Evolutionary conservation across 345 rosid genomes (phyloP), one percentile per base, ranked within the genome.

Genomic region (Hypericum androsaemum): DNA sequence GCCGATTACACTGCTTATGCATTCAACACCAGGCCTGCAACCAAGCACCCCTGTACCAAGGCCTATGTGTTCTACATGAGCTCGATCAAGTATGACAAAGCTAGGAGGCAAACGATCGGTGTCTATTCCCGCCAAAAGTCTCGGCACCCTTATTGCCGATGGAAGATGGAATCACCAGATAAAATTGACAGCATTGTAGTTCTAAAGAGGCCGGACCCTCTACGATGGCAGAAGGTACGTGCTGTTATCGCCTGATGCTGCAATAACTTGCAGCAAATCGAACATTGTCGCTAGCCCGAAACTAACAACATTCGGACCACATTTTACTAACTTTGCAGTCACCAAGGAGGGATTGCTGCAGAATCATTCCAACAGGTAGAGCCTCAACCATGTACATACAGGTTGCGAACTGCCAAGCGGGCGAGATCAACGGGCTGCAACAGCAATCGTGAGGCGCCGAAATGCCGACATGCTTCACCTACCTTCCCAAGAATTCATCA

Each of bases 261-360:
- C n/a, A n/a, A n/a, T n/a, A n/a, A n/a, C n/a, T n/a, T n/a, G n/a
- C n/a, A n/a, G n/a, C 32, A 22, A 22, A 22, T 22, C 32, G 32
- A 22, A 22, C 32, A 22, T 22, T 22, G n/a, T n/a, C n/a, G n/a
- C n/a, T n/a, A n/a, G n/a, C n/a, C n/a, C n/a, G n/a, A n/a, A n/a
- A 22, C 1, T 22, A 37, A 37, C 37, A 35, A 39, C 46, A 42
- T 15, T 40, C 42, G 50, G 15, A n/a, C n/a, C n/a, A n/a, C n/a
- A n/a, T n/a, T n/a, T n/a, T n/a, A n/a, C n/a, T n/a, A n/a, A n/a
- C 56, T 63, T 58, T 64, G 72, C 83, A 85, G 92, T 74, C 92
- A 42, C 85, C 86, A 0, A 85, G 89, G 53, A 82, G 89, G 60
- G 89, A 90, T 51, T 87, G 89, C 44, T 87, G 95, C 72, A 78